These are phyloP conservation scores for Melampsora larici-populina DNA, from an alignment of 1,284 basidiomycete genomes.

Conservation along the genomic window DNA sequence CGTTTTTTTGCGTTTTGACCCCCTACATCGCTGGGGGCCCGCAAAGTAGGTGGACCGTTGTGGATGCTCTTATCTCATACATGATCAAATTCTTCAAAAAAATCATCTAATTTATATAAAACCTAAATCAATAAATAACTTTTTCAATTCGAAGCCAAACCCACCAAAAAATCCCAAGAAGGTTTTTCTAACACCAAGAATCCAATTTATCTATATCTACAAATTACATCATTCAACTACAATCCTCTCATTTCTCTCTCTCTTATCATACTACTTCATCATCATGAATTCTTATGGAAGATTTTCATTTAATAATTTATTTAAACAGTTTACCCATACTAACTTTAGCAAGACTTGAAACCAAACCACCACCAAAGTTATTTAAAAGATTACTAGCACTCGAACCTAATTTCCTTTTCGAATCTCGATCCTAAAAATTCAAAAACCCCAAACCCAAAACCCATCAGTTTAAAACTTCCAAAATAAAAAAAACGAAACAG, in stretches of 20 bases:
- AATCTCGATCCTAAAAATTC: slow-evolving; percentile 29
- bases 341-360: slow-evolving; percentile 25
- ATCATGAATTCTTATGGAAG: too few species aligned
- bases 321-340: slow-evolving; percentile 36
- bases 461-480: background rate
- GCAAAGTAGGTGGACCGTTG: too few species aligned
- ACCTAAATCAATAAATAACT: background rate
- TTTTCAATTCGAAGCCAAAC: background rate
- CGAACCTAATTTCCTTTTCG: slow-evolving; percentile 31
- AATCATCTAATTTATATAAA: too few species aligned
- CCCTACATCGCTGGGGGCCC: too few species aligned
- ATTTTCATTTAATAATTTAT: background rate
- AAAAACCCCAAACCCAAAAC: background rate
- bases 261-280: background rate
- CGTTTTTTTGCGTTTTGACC: too few species aligned
- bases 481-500: background rate
- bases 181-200: background rate
- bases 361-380: slow-evolving; percentile 22
- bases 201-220: background rate
- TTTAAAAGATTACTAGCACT: slow-evolving; percentile 6
- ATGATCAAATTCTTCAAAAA: too few species aligned
- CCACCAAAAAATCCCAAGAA: background rate
- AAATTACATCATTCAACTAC: background rate
- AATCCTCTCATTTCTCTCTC: background rate
- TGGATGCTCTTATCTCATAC: too few species aligned